phyloP scores from a whole-genome alignment of 2,329 filamentous ascomycete species.

The Colletotrichum sp. region DNA sequence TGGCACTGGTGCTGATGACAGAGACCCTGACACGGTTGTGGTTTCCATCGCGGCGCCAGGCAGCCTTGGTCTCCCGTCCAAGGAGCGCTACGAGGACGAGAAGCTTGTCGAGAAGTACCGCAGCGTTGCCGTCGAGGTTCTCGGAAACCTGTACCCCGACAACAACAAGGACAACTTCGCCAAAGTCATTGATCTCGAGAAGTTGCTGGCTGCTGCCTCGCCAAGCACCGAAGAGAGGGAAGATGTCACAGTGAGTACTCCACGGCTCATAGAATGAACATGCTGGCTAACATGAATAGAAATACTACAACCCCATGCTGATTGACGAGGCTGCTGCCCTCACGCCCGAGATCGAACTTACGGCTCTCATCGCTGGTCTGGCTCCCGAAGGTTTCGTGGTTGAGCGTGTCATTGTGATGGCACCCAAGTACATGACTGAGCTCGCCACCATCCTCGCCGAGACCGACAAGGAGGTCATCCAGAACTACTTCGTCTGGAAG shows the following conservation, averaged over 20 bases:
- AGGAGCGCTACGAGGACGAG: conserved; percentile 64
- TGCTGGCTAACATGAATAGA: conserved; percentile 32
- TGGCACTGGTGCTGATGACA: conserved; percentile 46
- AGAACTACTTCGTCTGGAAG: conserved; percentile 71
- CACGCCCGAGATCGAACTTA: conserved; percentile 60
- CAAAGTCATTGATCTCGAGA: conserved; percentile 61
- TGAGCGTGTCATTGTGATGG: conserved; percentile 61
- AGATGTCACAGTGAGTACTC: conserved; percentile 57
- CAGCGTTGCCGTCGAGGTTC: conserved; percentile 26
- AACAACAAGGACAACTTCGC: conserved; percentile 43
- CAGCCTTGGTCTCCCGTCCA: conserved; percentile 65
- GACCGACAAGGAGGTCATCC: conserved; percentile 59
- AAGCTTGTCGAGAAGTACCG: conserved; percentile 58
- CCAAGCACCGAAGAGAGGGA: conserved; percentile 62
- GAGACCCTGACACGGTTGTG: conserved; percentile 41
- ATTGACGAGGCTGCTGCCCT: conserved; percentile 60
- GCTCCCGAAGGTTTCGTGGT: conserved; percentile 55
- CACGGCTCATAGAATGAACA: background rate
- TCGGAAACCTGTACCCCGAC: conserved; percentile 35
- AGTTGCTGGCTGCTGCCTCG: conserved; percentile 63
- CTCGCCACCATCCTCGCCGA: conserved; percentile 60
- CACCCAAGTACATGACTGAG: conserved; percentile 64
- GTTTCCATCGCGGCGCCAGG: conserved; percentile 47
- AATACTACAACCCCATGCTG: conserved; percentile 70
- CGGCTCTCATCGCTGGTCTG: conserved; percentile 55